These are phyloP conservation scores for Gossypium arboreum DNA, from an alignment of 345 rosid species.

Conservation along the genomic window DNA sequence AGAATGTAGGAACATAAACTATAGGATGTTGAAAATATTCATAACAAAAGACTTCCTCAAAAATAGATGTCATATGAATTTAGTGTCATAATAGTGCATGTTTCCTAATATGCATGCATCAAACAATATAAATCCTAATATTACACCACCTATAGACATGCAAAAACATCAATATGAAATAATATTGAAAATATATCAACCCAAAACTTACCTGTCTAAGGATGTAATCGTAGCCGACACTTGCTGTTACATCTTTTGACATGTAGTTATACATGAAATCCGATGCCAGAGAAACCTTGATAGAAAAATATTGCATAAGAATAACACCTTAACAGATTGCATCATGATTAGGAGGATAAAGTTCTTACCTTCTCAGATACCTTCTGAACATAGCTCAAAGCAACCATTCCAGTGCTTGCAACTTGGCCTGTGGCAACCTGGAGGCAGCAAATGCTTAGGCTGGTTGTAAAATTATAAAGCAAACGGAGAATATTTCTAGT, in stretches of 20 bases:
- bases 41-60: neutral
- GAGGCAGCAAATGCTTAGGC: neutral
- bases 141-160: neutral
- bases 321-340: neutral
- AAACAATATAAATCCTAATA: neutral
- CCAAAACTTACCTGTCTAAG: constrained; percentile 76
- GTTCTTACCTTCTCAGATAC: constrained; percentile 79
- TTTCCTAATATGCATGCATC: neutral
- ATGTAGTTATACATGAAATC: constrained; percentile 88
- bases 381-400: constrained; percentile 94
- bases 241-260: constrained; percentile 80
- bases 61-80: neutral
- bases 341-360: neutral
- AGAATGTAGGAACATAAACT: neutral
- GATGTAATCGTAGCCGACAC: constrained; percentile 94
- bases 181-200: neutral
- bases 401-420: constrained; percentile 87
- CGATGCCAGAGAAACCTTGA: constrained; percentile 84
- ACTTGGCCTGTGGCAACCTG: constrained; percentile 90
- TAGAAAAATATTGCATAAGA: constrained; percentile 16
- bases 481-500: neutral
- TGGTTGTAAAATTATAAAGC: neutral
- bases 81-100: too few species aligned
- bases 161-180: neutral
- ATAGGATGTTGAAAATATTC: neutral